Conservation (phyloP, 1,284 basidiomycete species). For the Marasmius sp. region DNA sequence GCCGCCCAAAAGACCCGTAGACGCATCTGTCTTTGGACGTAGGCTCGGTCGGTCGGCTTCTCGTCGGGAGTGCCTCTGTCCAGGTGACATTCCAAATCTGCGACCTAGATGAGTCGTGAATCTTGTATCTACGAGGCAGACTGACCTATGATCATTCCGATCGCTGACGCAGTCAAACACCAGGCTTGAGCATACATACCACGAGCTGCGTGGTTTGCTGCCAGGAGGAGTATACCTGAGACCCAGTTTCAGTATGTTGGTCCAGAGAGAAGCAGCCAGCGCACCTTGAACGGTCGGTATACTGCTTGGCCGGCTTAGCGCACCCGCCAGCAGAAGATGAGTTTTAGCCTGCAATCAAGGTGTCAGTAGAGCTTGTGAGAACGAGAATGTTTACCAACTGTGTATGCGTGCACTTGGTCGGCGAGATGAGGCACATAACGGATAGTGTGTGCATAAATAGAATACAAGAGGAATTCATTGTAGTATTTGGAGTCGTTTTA, state of each 20-base stretch:
- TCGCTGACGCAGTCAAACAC: slow-evolving; percentile 11
- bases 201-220: slow-evolving; percentile 14
- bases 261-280: background rate
- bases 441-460: slow-evolving; percentile 15
- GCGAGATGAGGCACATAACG: slow-evolving; percentile 12
- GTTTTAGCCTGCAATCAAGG: slow-evolving; percentile 10
- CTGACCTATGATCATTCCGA: slow-evolving; percentile 15
- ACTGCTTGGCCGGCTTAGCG: slow-evolving; percentile 13
- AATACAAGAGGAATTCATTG: slow-evolving; percentile 12
- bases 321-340: slow-evolving; percentile 9
- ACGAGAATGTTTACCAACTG: slow-evolving; percentile 3
- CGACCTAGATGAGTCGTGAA: background rate
- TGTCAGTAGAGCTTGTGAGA: background rate
- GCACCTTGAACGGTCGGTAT: slow-evolving; percentile 15
- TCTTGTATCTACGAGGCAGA: background rate
- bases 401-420: slow-evolving; percentile 9
- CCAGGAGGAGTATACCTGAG: slow-evolving; percentile 13
- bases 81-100: slow-evolving; percentile 15
- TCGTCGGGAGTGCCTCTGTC: slow-evolving; percentile 6
- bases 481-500: slow-evolving; percentile 12
- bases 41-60: slow-evolving; percentile 6
- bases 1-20: slow-evolving; percentile 13
- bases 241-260: background rate
- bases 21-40: slow-evolving; percentile 7
- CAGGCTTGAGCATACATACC: slow-evolving; percentile 15